phyloP scores from a whole-genome alignment of 495 filamentous ascomycete species.

The Xylaria castorea region DNA sequence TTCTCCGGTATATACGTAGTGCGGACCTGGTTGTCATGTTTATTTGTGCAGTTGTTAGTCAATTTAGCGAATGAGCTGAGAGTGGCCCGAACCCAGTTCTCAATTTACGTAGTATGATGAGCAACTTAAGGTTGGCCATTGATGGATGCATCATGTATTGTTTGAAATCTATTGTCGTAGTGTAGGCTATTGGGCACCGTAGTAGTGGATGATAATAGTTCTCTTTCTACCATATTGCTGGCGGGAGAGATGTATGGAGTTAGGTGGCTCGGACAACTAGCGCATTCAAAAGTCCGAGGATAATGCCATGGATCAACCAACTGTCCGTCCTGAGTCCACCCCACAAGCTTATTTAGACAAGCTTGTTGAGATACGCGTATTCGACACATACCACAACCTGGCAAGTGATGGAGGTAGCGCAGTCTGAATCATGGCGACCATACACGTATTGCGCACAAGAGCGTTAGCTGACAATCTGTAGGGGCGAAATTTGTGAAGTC shows the following conservation, averaged over 20 bases:
- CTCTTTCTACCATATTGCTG: neutral
- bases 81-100: neutral
- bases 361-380: constrained; percentile 15
- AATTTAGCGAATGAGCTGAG: neutral
- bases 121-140: neutral
- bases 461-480: neutral
- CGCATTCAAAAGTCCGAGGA: neutral
- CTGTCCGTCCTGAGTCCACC: too few relatives aligned
- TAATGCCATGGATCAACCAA: neutral
- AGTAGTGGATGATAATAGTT: neutral
- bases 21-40: neutral
- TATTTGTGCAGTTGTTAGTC: neutral
- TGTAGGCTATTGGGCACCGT: too few relatives aligned
- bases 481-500: neutral
- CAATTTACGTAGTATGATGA: neutral
- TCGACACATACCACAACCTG: neutral
- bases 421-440: neutral
- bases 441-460: neutral
- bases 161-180: neutral
- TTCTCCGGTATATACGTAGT: neutral
- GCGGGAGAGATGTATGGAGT: neutral
- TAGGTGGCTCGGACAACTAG: constrained; percentile 5
- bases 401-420: neutral
- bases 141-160: neutral
- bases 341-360: constrained; percentile 3